Evolutionary conservation across 2,329 filamentous ascomycete species (phyloP), one percentile per base, ranked within the genome.

Genomic region (Paraphaeosphaeria sporulosa): DNA sequence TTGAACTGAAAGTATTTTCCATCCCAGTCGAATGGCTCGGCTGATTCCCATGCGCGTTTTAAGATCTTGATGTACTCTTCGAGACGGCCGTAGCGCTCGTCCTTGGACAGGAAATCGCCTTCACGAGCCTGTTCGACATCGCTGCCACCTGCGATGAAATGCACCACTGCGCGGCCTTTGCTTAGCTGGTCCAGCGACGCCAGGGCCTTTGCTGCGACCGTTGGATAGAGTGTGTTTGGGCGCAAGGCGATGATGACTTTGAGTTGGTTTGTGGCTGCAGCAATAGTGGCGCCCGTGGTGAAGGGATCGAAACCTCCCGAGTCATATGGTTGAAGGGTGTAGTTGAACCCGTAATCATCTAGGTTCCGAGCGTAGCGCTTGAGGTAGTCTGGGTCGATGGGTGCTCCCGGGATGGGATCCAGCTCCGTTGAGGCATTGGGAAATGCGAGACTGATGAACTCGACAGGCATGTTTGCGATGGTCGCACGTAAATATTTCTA

Each of bases 1-100:
- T 86, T 87, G 80, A 89, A 88, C 56, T 82, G 78, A 73, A 85
- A 89, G 74, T 86, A 85, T 63, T 84, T 82, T 52, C 85, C 82
- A 2, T 87, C 83, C 86, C 86, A 88, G 76, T 88, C 86, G 58
- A 88, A 89, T 0, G 86, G 82, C 19, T 86, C 85, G 0, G 79
- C 53, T 0, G 85, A 87, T 21, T 80, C 69, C 86, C 86, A 89
- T 0, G 86, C 86, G 0, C 85, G 83, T 21, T 83, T 81, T 2
- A 88, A 79, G 66, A 89, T 89, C 62, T 79, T 79, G 77, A 89
- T 87, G 73, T 88, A 88, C 64, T 88, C 86, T 69, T 88, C 86
- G 6, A 86, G 76, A 0, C 86, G 82, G 10, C 69, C 84, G 64
- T 88, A 89, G 9, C 86, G 83, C 69, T 87, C 76, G 10, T 84